Evolutionary conservation across 768 basidiomycete species (phyloP).

Genomic region (Suillus bovinus): DNA sequence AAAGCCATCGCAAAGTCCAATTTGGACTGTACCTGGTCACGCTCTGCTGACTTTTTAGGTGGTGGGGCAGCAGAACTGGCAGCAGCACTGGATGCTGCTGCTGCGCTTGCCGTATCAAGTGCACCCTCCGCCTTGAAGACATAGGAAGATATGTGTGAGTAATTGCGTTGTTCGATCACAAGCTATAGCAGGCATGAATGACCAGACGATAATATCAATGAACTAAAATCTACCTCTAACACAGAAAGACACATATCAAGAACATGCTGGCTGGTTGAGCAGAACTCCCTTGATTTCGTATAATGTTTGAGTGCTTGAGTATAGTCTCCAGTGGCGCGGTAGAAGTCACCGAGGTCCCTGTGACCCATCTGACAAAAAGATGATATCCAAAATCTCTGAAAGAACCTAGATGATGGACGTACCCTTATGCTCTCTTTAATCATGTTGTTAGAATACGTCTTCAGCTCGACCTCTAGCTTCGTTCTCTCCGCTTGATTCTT

Average conservation of each 20-base stretch:
- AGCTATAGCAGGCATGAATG: constrained; percentile 46
- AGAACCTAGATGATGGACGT: constrained; percentile 20
- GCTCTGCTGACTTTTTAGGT: constrained; percentile 50
- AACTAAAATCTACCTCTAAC: constrained; percentile 57
- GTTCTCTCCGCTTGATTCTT: constrained; percentile 72
- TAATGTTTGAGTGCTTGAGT: constrained; percentile 73
- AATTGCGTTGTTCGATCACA: constrained; percentile 83
- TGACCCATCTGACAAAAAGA: constrained; percentile 71
- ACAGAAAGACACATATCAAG: constrained; percentile 89
- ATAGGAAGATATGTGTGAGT: constrained; percentile 86
- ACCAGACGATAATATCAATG: background rate
- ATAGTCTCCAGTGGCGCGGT: constrained; percentile 73
- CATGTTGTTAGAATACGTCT: constrained; percentile 94
- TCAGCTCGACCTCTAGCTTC: constrained; percentile 92
- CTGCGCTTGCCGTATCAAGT: constrained; percentile 58
- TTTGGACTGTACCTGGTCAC: constrained; percentile 71
- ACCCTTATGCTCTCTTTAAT: constrained; percentile 99
- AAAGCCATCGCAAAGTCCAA: constrained; percentile 82
- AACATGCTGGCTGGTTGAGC: constrained; percentile 88
- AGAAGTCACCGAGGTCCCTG: constrained; percentile 83
- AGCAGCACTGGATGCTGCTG: constrained; percentile 36
- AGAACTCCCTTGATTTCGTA: constrained; percentile 92
- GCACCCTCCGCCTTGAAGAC: constrained; percentile 96
- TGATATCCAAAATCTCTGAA: background rate
- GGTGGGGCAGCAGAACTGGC: constrained; percentile 25